Evolutionary conservation across 805 yeast species (phyloP), one percentile per base, ranked within the genome.

Genomic region (Candida pseudoglaebosa): DNA sequence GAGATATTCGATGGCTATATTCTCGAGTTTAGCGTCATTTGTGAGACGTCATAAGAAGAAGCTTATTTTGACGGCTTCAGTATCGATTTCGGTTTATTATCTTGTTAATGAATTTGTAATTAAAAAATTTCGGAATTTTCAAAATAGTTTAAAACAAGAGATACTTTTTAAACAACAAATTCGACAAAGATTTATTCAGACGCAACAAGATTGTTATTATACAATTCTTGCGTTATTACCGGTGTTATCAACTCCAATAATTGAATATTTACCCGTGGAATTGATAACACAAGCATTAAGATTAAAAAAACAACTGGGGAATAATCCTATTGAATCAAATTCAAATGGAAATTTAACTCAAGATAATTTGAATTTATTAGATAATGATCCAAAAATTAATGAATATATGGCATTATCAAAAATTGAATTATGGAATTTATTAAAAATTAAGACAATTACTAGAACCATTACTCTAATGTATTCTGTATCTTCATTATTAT

Each of bases 161-260:
- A 54, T 65, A 37, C 57, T 61, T 36, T 65, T 67, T 39, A 66
- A 67, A 50, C 70, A 67, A 44, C 74, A 69, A 43, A 83, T 90
- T 42, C 82, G 82, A 49, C 73, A 93, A 49, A 67, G 97, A 41
- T 91, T 89, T 52, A 80, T 84, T 36, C 96, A 89, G 65, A 91
- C 96, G 8, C 97, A 90, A 54, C 81, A 82, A 49, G 98, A 91
- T 60, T 86, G 96, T 34, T 72, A 84, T 37, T 80, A 79, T 64
- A 91, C 97, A 0, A 78, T 90, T 37, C 70, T 85, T 55, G 90
- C 95, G 3, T 70, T 91, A 44, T 67, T 86, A 35, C 95, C 96
- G 1, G 86, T 87, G 4, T 65, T 90, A 31, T 71, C 81, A 4
- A 73, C 73, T 21, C 87, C 85, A 12, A 73, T 87, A 5, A 60